Percentiles rank a stretch among this genome's conserved stretches.
These are phyloP conservation scores for Ustilago nuda DNA, from an alignment of 1,284 basidiomycete genomes.

Conservation along the genomic window DNA sequence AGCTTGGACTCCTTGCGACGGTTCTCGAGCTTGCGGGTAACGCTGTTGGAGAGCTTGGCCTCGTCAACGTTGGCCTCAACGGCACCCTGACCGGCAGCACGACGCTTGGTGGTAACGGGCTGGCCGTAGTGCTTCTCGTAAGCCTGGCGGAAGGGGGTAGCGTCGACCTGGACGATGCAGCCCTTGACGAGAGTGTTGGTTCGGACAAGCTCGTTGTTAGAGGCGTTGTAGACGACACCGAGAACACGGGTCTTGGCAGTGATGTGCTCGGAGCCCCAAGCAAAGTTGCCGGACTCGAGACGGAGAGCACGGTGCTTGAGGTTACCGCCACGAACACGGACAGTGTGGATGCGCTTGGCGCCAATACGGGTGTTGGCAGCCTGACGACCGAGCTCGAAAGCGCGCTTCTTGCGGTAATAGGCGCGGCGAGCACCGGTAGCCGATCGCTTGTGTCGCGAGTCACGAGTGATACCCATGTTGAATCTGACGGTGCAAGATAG, in stretches of 20 bases:
- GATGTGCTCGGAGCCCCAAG: conserved; percentile 69
- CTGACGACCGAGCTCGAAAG: conserved; percentile 69
- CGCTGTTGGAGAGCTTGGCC: conserved; percentile 62
- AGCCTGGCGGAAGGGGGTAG: conserved; percentile 68
- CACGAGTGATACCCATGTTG: conserved; percentile 70
- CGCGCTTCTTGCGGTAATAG: conserved; percentile 69
- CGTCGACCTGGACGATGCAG: conserved; percentile 68
- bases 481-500: conserved; percentile 24
- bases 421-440: conserved; percentile 67
- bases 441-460: conserved; percentile 69
- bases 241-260: conserved; percentile 69
- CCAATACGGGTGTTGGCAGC: conserved; percentile 69
- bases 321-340: conserved; percentile 69
- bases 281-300: conserved; percentile 69
- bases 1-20: conserved; percentile 65
- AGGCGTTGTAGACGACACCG: conserved; percentile 69
- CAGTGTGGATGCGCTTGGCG: conserved; percentile 68
- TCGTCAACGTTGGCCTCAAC: conserved; percentile 56
- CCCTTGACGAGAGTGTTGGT: conserved; percentile 70
- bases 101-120: conserved; percentile 68
- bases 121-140: conserved; percentile 70
- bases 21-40: conserved; percentile 61
- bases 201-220: conserved; percentile 69
- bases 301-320: conserved; percentile 69
- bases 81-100: conserved; percentile 60